Evolutionary conservation across 2,329 filamentous ascomycete species (phyloP).

Genomic region (Aspergillus brunneoviolaceus): DNA sequence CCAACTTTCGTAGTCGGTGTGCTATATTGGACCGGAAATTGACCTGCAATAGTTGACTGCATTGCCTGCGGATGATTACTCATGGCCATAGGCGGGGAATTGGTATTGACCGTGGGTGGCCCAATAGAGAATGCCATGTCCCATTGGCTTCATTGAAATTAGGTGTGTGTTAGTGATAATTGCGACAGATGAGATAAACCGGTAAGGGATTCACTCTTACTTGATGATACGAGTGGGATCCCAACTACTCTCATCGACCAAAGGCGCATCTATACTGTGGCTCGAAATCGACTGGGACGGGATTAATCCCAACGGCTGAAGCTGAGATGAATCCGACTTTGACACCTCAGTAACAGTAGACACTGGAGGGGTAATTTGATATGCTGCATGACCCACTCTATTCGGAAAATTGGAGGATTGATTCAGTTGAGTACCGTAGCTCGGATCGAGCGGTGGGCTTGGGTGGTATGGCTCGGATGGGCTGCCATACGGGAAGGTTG

Average conservation of each 20-base stretch:
- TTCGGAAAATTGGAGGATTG: slow-evolving; percentile 46
- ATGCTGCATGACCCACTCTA: slow-evolving; percentile 54
- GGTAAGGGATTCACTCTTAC: slow-evolving; percentile 55
- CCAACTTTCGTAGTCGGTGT: slow-evolving; percentile 28
- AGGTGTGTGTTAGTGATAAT: neutral
- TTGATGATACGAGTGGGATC: slow-evolving; percentile 87
- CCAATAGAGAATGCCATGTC: slow-evolving; percentile 87
- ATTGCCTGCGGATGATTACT: slow-evolving; percentile 29
- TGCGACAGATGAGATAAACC: neutral
- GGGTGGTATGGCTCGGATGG: slow-evolving; percentile 64
- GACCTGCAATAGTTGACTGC: slow-evolving; percentile 26
- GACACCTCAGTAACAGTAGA: slow-evolving; percentile 70
- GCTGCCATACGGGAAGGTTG: slow-evolving; percentile 82
- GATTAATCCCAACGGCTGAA: slow-evolving; percentile 56
- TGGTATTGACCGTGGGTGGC: slow-evolving; percentile 42
- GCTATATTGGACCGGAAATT: slow-evolving; percentile 39
- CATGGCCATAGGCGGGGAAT: slow-evolving; percentile 44
- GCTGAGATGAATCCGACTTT: slow-evolving; percentile 75
- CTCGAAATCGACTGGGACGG: slow-evolving; percentile 35
- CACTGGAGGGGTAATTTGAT: slow-evolving; percentile 78
- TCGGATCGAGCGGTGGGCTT: slow-evolving; percentile 57
- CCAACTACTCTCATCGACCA: slow-evolving; percentile 71
- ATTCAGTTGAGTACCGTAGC: slow-evolving; percentile 53
- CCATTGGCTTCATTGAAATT: slow-evolving; percentile 69
- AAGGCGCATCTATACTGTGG: slow-evolving; percentile 53